Base-by-base conservation (phyloP, 2,329 filamentous ascomycete species). In the Colletotrichum sp. region DNA sequence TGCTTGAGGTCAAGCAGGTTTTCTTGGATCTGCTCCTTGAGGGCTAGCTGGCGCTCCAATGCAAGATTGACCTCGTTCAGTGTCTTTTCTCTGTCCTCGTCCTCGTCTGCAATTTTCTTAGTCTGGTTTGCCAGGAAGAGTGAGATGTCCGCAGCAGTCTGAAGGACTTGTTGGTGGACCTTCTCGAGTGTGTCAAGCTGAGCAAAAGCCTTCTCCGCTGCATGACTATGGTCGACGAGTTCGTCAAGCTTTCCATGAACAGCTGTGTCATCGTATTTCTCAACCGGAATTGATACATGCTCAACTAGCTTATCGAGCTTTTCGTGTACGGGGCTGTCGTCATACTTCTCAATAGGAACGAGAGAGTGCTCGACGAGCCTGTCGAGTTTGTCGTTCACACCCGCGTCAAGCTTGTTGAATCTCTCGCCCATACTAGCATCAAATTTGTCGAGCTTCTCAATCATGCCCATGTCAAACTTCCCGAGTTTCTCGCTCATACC, bases 151-250 rank as follows among this genome's bases (percentile, higher is more conserved):
- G 93, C 92, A 1, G 96, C 96, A 2, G 95, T 98, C 75, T 93
- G 90, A 82, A 95, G 92, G 72, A 99, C 95, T 79, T 98, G 94
- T 78, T 94, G 90, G 81, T 98, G 95, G 67, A 99, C 97, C 83
- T 96, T 92, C 79, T 98, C 95, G 7, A 99, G 90, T 28, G 95
- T 94, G 77, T 94, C 93, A 61, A 98, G 90, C 79, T 96, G 95
- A 7, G 90, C 88, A 43, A 95, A 91, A 2, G 94, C 92, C 81
- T 95, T 93, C 67, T 91, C 91, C 0, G 94, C 91, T 24, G 91
- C 89, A 30, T 92, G 88, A 36, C 90, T 92, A 81, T 94, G 92
- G 67, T 90, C 91, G 55, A 95, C 87, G 6, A 94, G 85, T 78
- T 78, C 81, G 76, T 82, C 81, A n/a, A 83, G 79, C 74, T 82